Evolutionary conservation across 1,284 basidiomycete species (phyloP).

Genomic region (Cerioporus squamosus): DNA sequence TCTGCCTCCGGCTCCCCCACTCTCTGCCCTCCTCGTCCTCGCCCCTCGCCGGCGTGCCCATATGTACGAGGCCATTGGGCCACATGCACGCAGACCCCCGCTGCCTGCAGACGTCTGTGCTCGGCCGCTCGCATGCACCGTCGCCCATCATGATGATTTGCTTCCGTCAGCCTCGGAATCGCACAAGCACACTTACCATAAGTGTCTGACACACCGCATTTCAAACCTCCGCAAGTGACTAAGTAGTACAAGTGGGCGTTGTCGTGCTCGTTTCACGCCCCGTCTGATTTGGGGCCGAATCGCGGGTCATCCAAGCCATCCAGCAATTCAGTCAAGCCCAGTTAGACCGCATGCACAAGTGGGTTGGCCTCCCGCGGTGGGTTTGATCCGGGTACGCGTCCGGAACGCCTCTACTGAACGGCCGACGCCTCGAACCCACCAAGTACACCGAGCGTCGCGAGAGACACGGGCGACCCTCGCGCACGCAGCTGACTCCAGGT

Average conservation of each 20-base stretch:
- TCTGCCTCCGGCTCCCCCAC: slow-evolving; percentile 20
- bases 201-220: slow-evolving; percentile 6
- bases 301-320: not conserved
- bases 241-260: not conserved
- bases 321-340: too few relatives aligned
- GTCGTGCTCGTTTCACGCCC: not conserved
- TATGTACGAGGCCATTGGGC: not conserved
- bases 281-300: slow-evolving; percentile 9
- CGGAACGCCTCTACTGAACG: not conserved
- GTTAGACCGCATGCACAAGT: too few relatives aligned
- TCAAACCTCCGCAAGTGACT: not conserved
- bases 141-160: slow-evolving; percentile 4
- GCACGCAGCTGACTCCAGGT: too few relatives aligned
- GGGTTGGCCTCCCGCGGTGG: too few relatives aligned
- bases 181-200: slow-evolving; percentile 3
- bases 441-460: too few relatives aligned
- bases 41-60: not conserved
- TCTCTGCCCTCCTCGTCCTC: not conserved
- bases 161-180: slow-evolving; percentile 10
- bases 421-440: not conserved
- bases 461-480: too few relatives aligned
- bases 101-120: not conserved
- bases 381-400: not conserved
- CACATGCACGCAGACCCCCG: not conserved
- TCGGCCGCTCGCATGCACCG: slow-evolving; percentile 2